Evolutionary conservation across 345 rosid genomes (phyloP).

Genomic region (Gossypium longicalyx): DNA sequence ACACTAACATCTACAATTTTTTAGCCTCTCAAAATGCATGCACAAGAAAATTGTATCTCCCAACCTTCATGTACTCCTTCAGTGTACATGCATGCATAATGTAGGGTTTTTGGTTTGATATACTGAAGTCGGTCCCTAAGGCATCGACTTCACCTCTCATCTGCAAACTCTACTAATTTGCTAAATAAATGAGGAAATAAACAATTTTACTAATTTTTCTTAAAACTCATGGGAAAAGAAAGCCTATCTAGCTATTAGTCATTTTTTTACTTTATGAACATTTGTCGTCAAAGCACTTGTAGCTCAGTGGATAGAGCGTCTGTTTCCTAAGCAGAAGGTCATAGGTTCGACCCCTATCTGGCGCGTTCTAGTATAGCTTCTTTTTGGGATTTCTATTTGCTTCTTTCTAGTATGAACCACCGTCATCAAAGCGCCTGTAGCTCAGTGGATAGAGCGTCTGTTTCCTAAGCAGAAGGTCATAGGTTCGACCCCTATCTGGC

Average conservation of each 20-base stretch:
- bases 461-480: conserved; percentile 96
- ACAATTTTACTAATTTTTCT: no score
- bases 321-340: conserved; percentile 98
- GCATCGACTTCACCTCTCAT: no score
- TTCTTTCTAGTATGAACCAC: accelerated
- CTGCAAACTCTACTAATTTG: no score
- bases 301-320: conserved; percentile 99
- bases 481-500: conserved; percentile 94
- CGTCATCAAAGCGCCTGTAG: conserved; percentile 69
- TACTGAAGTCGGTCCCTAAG: no score
- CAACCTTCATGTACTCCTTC: no score
- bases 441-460: conserved; percentile 99
- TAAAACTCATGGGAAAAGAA: no score
- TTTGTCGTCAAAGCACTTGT: conserved; percentile 38
- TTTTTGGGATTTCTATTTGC: neutral
- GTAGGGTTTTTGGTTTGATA: no score
- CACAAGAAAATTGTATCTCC: no score
- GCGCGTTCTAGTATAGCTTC: conserved; percentile 28
- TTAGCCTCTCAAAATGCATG: no score
- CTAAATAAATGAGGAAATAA: no score
- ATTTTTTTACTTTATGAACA: accelerated
- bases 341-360: conserved; percentile 93
- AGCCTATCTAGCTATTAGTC: accelerated
- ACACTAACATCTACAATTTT: no score
- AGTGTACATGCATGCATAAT: no score